Base-by-base conservation (phyloP, 768 basidiomycete genomes). In the Fistulinella prunicolor region DNA sequence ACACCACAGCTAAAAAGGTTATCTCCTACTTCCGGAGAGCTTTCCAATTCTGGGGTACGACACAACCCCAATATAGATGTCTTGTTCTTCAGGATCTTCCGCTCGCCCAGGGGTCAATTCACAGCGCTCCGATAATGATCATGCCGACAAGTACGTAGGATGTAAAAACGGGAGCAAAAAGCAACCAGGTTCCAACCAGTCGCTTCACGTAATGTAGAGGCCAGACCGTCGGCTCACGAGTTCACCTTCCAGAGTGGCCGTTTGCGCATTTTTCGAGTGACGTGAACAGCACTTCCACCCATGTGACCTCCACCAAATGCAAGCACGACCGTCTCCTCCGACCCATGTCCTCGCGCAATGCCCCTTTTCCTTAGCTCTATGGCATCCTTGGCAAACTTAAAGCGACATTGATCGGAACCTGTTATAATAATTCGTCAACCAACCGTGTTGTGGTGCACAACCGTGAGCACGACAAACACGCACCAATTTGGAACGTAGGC, bases 311-410 rank as follows among this genome's bases (percentile, higher is more conserved):
- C 86, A 49, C 88, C 88, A 70, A 94, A 92, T 30, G 89, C 90
- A 57, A 94, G 75, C 44, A 95, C 91, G 36, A 94, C 91, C n/a
- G 88, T 89, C 70, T 94, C 91, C 67, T 89, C 88, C 50, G 81
- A 82, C 47, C 85, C 82, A 52, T 77, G 71, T 44, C 81, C 84
- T 53, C 83, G 81, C 38, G 81, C 78, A 62, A 83, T 77, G n/a
- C 83, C 82, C 62, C 81, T 82, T 69, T 90, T 94, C 57, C 92
- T 78, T 59, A 85, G 60, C 59, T 89, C 86, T 60, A 94, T 86
- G 12, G 85, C 89, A 55, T 90, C 89, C 68, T 94, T 94, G 4
- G 91, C 90, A 69, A 94, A 94, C 61, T 86, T 86, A 73, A 94
- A 96, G 38, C 92, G 82, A 51, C 82, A 80, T 64, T 94, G 91